Conservation (phyloP, 2,329 filamentous ascomycete species). For the Neofusicoccum umdonicola region DNA sequence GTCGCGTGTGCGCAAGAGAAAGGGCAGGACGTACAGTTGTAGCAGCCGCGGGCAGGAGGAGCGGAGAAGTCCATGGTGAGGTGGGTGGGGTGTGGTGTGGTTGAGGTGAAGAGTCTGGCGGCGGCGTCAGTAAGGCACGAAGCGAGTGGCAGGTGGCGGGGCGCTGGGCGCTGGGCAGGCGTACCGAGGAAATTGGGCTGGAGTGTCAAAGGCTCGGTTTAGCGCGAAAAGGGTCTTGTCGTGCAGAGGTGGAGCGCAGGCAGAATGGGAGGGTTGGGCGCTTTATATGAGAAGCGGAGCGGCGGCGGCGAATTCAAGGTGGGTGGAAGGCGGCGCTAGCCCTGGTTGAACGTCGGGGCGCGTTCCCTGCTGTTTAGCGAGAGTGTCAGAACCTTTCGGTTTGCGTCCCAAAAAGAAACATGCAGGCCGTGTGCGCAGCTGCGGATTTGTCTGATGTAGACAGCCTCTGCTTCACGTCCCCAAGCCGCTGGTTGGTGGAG, state of each 20-base stretch:
- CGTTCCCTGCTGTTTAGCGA: slow-evolving; percentile 3
- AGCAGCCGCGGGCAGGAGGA: slow-evolving; percentile 40
- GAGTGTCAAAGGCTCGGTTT: background rate
- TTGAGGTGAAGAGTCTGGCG: slow-evolving; percentile 13
- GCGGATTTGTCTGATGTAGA: slow-evolving; percentile 12
- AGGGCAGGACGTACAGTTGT: slow-evolving; percentile 38
- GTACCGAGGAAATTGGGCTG: background rate
- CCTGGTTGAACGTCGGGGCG: slow-evolving; percentile 5
- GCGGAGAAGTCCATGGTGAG: slow-evolving; percentile 36
- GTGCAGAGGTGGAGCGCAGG: slow-evolving; percentile 6
- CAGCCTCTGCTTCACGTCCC: background rate
- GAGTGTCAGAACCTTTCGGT: background rate
- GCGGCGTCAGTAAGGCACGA: slow-evolving; percentile 9
- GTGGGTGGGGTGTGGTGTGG: background rate
- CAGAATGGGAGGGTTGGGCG: background rate
- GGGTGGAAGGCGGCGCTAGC: slow-evolving; percentile 13
- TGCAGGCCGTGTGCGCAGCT: slow-evolving; percentile 11
- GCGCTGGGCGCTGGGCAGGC: background rate
- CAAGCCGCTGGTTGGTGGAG: slow-evolving; percentile 7
- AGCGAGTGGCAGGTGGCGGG: background rate
- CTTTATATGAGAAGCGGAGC: slow-evolving; percentile 9
- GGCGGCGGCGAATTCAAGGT: slow-evolving; percentile 12
- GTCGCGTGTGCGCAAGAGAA: slow-evolving; percentile 5
- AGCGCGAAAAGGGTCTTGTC: background rate
- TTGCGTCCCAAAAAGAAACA: slow-evolving; percentile 15